These are phyloP conservation scores for Suhomyces maxii DNA, from an alignment of 1,139 yeast species.

Conservation along the genomic window DNA sequence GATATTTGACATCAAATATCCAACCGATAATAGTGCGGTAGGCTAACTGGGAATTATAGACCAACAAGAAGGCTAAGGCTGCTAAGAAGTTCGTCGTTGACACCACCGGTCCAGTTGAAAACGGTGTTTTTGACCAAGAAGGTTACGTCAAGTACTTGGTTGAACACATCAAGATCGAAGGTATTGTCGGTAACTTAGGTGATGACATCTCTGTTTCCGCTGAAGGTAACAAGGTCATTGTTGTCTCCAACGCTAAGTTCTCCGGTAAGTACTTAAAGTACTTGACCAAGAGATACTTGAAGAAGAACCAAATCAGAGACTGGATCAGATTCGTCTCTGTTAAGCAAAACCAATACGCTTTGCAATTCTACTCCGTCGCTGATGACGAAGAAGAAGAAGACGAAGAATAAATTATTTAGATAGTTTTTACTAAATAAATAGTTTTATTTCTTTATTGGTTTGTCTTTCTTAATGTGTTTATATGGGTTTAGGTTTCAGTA, in stretches of 20 bases:
- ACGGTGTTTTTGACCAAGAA: constrained; percentile 97
- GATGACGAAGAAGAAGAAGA: constrained; percentile 94
- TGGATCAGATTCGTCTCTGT: constrained; percentile 99
- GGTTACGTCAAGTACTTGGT: constrained; percentile 96
- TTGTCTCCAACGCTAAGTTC: constrained; percentile 91
- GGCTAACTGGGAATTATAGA: constrained; percentile 57
- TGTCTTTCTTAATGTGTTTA: constrained; percentile 7
- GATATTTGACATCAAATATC: constrained; percentile 17
- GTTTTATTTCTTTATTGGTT: constrained; percentile 5
- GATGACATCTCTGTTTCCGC: constrained; percentile 86
- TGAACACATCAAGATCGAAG: constrained; percentile 99
- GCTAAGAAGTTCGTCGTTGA: constrained; percentile 94
- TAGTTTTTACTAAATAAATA: constrained; percentile 11
- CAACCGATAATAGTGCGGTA: constrained; percentile 53
- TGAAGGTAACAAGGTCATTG: constrained; percentile 84
- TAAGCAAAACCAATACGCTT: constrained; percentile 94
- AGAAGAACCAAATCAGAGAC: constrained; percentile 99
- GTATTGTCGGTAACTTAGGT: constrained; percentile 95
- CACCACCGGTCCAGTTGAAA: constrained; percentile 96
- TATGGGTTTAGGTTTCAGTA: constrained; percentile 12
- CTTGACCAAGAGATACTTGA: constrained; percentile 99
- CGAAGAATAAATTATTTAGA: constrained; percentile 51
- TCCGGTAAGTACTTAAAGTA: constrained; percentile 99
- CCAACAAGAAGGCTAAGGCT: constrained; percentile 75
- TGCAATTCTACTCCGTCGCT: constrained; percentile 99